Evolutionary conservation across 164 flowering plant species (phyloP).

Genomic region (Dillenia suffruticosa): DNA sequence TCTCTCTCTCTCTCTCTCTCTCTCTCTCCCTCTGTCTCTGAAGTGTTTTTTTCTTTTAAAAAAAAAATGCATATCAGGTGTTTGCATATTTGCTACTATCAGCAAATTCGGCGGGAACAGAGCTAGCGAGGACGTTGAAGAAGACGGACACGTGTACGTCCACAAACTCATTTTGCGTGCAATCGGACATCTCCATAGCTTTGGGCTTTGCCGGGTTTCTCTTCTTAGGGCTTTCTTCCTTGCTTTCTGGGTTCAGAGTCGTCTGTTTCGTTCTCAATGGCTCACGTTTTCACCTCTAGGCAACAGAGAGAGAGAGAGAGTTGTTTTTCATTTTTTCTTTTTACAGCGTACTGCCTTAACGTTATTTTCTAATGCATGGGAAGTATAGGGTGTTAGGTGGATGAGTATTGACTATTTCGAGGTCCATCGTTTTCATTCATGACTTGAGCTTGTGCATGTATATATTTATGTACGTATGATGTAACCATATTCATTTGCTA

Average conservation of each 20-base stretch:
- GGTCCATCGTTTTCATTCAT: too few relatives aligned
- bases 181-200: slow-evolving; percentile 55
- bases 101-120: slow-evolving; percentile 70
- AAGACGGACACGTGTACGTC: slow-evolving; percentile 42
- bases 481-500: too few relatives aligned
- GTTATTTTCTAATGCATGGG: too few relatives aligned
- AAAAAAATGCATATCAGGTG: slow-evolving; percentile 32
- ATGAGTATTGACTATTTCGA: too few relatives aligned
- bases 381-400: too few relatives aligned
- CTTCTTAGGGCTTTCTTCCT: slow-evolving; percentile 55
- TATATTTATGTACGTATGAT: too few relatives aligned
- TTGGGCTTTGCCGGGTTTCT: slow-evolving; percentile 74
- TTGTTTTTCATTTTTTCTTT: too few relatives aligned
- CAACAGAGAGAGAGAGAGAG: too few relatives aligned
- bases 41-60: background rate
- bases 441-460: too few relatives aligned
- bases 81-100: slow-evolving; percentile 73
- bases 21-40: slow-evolving; percentile 2
- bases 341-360: too few relatives aligned
- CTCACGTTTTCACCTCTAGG: slow-evolving; percentile 63
- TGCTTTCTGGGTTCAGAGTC: slow-evolving; percentile 78
- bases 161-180: slow-evolving; percentile 54
- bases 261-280: slow-evolving; percentile 69
- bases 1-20: background rate
- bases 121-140: slow-evolving; percentile 38